A percentile compares a stretch with the other conserved stretches of the same genome.
Conservation (phyloP, 345 rosid genomes). For the Salix brachista region DNA sequence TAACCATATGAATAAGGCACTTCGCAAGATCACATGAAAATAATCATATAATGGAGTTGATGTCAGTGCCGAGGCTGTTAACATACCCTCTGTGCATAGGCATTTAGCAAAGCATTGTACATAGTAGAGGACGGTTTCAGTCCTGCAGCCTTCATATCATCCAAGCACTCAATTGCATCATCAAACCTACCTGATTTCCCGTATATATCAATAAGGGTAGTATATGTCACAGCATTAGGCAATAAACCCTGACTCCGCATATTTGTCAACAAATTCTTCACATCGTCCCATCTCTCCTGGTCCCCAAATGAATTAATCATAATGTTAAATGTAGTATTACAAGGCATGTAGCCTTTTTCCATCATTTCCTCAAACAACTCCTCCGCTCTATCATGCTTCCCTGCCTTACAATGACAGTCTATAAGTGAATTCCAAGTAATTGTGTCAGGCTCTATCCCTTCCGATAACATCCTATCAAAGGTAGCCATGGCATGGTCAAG, state of each 20-base stretch:
- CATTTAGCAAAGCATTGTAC: slow-evolving; percentile 96
- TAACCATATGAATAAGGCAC: not conserved
- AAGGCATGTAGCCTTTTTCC: slow-evolving; percentile 66
- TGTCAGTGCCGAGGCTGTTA: slow-evolving; percentile 6
- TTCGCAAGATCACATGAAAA: not conserved
- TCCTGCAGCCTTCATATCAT: slow-evolving; percentile 77
- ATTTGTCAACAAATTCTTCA: slow-evolving; percentile 58
- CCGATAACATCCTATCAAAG: slow-evolving; percentile 69
- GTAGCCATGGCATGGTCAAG: slow-evolving; percentile 87
- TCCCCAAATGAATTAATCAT: slow-evolving; percentile 80
- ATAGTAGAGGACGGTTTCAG: slow-evolving; percentile 74
- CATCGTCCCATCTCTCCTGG: slow-evolving; percentile 81
- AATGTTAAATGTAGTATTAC: slow-evolving; percentile 76
- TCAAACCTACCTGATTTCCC: slow-evolving; percentile 82
- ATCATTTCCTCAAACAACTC: slow-evolving; percentile 81
- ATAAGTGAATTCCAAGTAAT: slow-evolving; percentile 95
- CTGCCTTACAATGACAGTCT: slow-evolving; percentile 82
- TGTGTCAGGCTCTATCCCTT: slow-evolving; percentile 74
- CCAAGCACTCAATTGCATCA: slow-evolving; percentile 86
- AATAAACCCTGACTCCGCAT: slow-evolving; percentile 66
- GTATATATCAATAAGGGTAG: slow-evolving; percentile 81
- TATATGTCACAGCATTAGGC: slow-evolving; percentile 74
- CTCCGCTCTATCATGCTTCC: slow-evolving; percentile 63
- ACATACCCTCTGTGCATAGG: slow-evolving; percentile 92
- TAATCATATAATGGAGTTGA: slow-evolving; percentile 1